A percentile compares a stretch with the other conserved stretches of the same genome.
These are phyloP conservation scores for Coriolopsis trogii DNA, from an alignment of 1,284 basidiomycete species.

Conservation along the genomic window DNA sequence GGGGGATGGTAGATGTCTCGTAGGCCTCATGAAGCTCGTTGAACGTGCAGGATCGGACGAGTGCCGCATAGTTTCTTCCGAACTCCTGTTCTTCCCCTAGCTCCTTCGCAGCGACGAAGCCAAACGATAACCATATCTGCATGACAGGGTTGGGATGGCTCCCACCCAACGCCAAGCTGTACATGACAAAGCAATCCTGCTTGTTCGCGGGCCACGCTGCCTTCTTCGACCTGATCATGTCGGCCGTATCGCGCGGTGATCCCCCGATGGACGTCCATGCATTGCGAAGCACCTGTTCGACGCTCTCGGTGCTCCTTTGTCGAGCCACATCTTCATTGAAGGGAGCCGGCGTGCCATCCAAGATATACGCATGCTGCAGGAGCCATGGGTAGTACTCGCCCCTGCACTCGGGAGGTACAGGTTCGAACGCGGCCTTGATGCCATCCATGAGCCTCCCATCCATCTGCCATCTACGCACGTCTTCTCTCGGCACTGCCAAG, in stretches of 20 bases:
- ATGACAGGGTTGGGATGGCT: slow-evolving; percentile 18
- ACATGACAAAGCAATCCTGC: slow-evolving; percentile 17
- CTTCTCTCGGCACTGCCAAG: slow-evolving; percentile 30
- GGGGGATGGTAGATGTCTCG: slow-evolving; percentile 18
- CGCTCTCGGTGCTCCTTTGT: not conserved
- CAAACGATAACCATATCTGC: slow-evolving; percentile 28
- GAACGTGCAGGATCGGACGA: slow-evolving; percentile 34
- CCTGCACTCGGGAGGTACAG: slow-evolving; percentile 16
- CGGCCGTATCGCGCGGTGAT: not conserved
- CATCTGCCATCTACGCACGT: slow-evolving; percentile 38
- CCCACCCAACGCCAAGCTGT: slow-evolving; percentile 10
- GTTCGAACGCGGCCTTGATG: slow-evolving; percentile 35
- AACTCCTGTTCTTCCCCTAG: slow-evolving; percentile 20
- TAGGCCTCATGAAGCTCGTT: slow-evolving; percentile 37
- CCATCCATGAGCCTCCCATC: slow-evolving; percentile 35
- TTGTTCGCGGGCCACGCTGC: slow-evolving; percentile 17
- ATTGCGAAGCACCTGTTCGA: not conserved
- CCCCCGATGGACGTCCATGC: slow-evolving; percentile 3
- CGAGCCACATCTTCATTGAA: not conserved
- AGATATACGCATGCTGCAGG: slow-evolving; percentile 34
- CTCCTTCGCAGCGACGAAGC: slow-evolving; percentile 38
- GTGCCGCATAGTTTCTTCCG: slow-evolving; percentile 22
- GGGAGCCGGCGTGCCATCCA: slow-evolving; percentile 27
- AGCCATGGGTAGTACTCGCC: slow-evolving; percentile 37
- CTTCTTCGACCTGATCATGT: slow-evolving; percentile 8